phyloP scores from a whole-genome alignment of 2,329 filamentous ascomycete species.

The Grosmannia huntii region DNA sequence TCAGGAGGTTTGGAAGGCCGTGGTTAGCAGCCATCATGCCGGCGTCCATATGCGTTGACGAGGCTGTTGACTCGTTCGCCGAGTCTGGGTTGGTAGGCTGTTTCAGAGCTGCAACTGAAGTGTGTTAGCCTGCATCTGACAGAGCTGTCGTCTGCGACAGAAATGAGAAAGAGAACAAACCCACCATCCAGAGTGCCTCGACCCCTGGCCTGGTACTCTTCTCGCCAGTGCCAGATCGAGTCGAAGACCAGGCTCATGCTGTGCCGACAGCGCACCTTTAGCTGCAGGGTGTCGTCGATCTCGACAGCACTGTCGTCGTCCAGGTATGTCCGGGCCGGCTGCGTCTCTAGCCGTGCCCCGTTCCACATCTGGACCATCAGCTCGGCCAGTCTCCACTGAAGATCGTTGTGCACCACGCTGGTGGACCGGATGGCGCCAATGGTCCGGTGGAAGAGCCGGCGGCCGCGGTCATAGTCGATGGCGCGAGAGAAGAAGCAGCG shows the following conservation, averaged over 20 bases:
- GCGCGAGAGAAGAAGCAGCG: conserved; percentile 62
- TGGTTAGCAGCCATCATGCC: conserved; percentile 40
- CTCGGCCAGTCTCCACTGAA: conserved; percentile 68
- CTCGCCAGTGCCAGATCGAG: conserved; percentile 75
- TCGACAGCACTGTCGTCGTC: conserved; percentile 36
- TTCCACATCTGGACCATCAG: conserved; percentile 86
- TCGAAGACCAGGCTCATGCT: conserved; percentile 80
- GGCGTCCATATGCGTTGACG: conserved; percentile 51
- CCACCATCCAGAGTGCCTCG: conserved; percentile 59
- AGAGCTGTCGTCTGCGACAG: neutral
- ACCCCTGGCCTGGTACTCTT: conserved; percentile 62
- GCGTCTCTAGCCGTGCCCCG: conserved; percentile 42
- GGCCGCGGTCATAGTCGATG: conserved; percentile 56
- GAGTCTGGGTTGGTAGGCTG: conserved; percentile 80
- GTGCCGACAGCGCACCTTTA: conserved; percentile 72
- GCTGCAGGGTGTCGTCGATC: conserved; percentile 59
- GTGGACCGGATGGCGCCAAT: conserved; percentile 59
- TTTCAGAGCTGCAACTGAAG: conserved; percentile 48
- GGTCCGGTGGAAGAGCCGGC: conserved; percentile 57
- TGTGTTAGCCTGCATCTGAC: neutral
- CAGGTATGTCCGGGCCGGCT: conserved; percentile 29
- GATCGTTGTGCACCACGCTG: conserved; percentile 64
- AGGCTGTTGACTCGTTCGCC: conserved; percentile 57
- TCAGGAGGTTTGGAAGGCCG: conserved; percentile 33
- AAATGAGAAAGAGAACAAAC: conserved; percentile 16